These are phyloP conservation scores for Penicillium sp. DNA, from an alignment of 2,329 filamentous ascomycete genomes.

Conservation along the genomic window DNA sequence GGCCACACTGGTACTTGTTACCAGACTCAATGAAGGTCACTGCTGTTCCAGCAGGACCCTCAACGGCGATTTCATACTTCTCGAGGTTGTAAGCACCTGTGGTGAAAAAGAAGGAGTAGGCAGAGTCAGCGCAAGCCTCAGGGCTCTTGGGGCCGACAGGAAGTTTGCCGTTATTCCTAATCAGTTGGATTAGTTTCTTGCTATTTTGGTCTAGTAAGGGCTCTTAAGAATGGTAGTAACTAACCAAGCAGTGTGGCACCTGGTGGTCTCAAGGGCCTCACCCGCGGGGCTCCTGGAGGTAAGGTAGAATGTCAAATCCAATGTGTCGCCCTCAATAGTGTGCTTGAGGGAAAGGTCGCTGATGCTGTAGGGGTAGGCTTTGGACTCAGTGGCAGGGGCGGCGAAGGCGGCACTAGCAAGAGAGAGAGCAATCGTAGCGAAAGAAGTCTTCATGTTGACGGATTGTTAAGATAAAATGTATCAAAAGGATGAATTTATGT, in stretches of 20 bases:
- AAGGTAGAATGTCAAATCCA: not conserved
- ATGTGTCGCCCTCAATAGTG: not conserved
- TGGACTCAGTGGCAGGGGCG: not conserved
- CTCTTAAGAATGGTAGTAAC: not conserved
- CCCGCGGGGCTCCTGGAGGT: not conserved
- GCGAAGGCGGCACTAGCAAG: not conserved
- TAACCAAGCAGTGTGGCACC: conserved; percentile 1
- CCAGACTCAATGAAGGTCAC: not conserved
- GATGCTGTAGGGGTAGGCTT: not conserved
- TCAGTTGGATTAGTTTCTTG: not conserved
- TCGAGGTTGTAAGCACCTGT: not conserved
- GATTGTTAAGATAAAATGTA: not conserved
- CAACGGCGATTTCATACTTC: not conserved
- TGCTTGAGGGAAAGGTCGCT: conserved; percentile 1
- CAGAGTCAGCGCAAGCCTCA: not conserved
- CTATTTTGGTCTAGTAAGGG: accelerated
- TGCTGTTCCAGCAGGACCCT: not conserved
- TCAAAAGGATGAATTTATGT: not conserved
- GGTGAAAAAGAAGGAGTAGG: not conserved
- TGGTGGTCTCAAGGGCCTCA: not conserved
- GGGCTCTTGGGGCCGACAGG: not conserved
- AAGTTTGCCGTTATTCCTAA: not conserved
- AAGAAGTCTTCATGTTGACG: not conserved
- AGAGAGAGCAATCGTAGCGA: not conserved
- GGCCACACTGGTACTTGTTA: conserved; percentile 1